Evolutionary conservation across 495 filamentous ascomycete genomes (phyloP), one percentile per base, ranked within the genome.

Genomic region (Talaromyces liani): DNA sequence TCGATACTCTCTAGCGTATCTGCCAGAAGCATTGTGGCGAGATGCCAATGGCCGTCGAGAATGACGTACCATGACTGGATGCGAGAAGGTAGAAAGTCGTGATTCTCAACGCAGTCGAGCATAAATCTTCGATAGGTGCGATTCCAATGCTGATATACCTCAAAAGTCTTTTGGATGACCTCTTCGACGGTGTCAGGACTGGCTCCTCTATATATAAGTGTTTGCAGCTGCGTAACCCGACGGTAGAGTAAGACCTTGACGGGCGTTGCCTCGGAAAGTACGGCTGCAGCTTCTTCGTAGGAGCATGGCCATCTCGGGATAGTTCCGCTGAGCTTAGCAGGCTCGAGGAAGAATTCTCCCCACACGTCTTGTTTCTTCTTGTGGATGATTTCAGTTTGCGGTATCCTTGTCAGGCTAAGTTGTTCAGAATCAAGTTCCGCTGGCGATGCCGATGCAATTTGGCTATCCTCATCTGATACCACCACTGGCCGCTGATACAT

Each of bases 161-260:
- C 53, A 6, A 77, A 56, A 3, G 77, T 67, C 22, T 70, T 69
- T 4, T 68, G 62, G 29, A 82, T 76, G 14, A 70, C 67, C 25
- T 70, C 65, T 64, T 81, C 79, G 39, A 82, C 64, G 9, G 61
- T 27, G 2, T 68, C 65, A 7, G 58, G 63, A 10, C 55, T 55
- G 18, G 67, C 65, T 0, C 67, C 64, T 45, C 74, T 64, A 16
- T 74, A 74, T 2, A 79, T 51, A 0, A 79, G 65, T 4, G 72
- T 75, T 63, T 82, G 79, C 0, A 82, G 70, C 9, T 73, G 75
- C 1, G 75, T 73, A 14, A 82, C 70, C 25, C 75, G 72, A 12
- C 79, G 78, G 56, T 78, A 82, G 16, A 82, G 71, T 4, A 82
- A 67, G 3, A 82, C 78, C 60, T 82, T 82, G 63, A 82, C 71